Conservation (phyloP, 768 basidiomycete genomes). For the Royoungia palumana region DNA sequence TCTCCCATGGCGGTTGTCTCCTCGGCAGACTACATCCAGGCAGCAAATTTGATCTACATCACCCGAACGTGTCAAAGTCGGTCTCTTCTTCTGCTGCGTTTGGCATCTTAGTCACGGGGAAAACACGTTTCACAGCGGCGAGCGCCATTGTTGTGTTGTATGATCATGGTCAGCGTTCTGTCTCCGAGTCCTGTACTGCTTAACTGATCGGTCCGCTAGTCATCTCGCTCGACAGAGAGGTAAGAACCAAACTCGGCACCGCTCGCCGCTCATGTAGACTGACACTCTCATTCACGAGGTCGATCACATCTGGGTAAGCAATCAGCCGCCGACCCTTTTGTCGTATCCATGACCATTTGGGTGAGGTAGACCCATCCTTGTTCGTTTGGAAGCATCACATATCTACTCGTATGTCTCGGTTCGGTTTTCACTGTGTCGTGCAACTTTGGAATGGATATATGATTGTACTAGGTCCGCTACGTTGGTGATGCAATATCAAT, state of each 20-base stretch:
- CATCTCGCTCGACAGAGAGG: slow-evolving; percentile 18
- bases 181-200: not conserved
- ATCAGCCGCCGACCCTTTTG: not conserved
- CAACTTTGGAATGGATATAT: not conserved
- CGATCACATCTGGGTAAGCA: slow-evolving; percentile 20
- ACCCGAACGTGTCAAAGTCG: slow-evolving; percentile 12
- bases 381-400: slow-evolving; percentile 17
- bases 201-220: slow-evolving; percentile 1
- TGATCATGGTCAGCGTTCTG: slow-evolving; percentile 15
- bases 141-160: slow-evolving; percentile 13
- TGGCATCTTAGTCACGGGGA: not conserved
- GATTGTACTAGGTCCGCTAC: slow-evolving; percentile 19
- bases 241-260: not conserved
- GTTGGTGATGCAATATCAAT: slow-evolving; percentile 19
- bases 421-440: not conserved
- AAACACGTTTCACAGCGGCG: slow-evolving; percentile 1
- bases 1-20: slow-evolving; percentile 1
- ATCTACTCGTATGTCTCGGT: slow-evolving; percentile 17
- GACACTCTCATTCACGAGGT: slow-evolving; percentile 3
- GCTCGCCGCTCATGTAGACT: not conserved
- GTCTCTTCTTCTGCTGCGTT: not conserved
- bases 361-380: slow-evolving; percentile 1
- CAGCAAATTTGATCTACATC: slow-evolving; percentile 2
- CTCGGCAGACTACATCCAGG: not conserved
- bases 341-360: not conserved